Evolutionary conservation across 106 monocot species (phyloP), one percentile per base, ranked within the genome.

Genomic region (Xerophyta viscosa): DNA sequence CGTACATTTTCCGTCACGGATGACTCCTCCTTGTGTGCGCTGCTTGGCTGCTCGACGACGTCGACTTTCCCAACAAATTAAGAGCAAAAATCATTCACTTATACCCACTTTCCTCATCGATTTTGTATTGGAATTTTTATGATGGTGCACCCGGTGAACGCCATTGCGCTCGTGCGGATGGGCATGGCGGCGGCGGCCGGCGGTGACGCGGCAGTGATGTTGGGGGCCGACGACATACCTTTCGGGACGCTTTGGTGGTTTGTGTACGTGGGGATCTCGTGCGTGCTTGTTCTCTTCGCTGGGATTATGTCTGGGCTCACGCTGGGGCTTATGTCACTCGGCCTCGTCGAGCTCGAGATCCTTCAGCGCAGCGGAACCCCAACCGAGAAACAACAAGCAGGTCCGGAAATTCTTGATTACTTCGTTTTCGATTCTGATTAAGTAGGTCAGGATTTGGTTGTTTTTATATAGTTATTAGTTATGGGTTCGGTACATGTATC

Each of bases 261-360:
- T 29, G 22, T 62, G 20, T 65, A 90, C 60, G 89, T 82, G 14
- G 96, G 96, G 25, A 69, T 82, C 14, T 98, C 89, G 13, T 89
- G 85, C 68, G 6, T 98, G 1, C 76, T 98, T 24, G 96, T 98
- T 47, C 76, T 98, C 21, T 98, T 98, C 60, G 96, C 96, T 0
- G 96, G 96, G 29, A 82, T 98, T 57, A 98, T 98, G 96, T 98
- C 96, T 17, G 96, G 96, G 17, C 76, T 98, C 29, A 98, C 96
- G 3, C 77, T 98, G 0, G 96, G 96, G 4, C 65, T 98, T 46
- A 98, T 98, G 96, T 89, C 96, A 9, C 79, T 98, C 23, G 96
- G 89, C 25, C 76, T 98, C 47, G 96, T 98, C 49, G 96, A 98
- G 57, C 79, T 98, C 58, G 96, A 98, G 86, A 84, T 98, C 56